Conservation (phyloP, 495 filamentous ascomycete genomes). For the Aspergillus sclerotiicarbonarius region DNA sequence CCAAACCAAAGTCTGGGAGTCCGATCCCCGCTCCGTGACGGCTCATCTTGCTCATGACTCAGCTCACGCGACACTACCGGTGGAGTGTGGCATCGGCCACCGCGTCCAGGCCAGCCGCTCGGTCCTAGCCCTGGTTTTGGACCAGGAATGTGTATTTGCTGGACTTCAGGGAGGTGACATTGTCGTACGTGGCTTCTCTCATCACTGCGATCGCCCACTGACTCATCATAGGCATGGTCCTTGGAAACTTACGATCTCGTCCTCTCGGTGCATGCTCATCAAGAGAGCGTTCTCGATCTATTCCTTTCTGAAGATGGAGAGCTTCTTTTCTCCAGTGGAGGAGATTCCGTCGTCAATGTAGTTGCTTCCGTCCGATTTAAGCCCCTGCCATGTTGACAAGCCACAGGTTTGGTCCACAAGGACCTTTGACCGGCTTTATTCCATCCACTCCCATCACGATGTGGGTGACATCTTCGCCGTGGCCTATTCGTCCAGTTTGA, state of each 20-base stretch:
- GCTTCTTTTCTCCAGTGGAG: conserved; percentile 87
- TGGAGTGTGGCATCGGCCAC: conserved; percentile 45
- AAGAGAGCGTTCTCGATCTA: conserved; percentile 83
- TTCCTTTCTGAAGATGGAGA: conserved; percentile 70
- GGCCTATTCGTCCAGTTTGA: conserved; percentile 71
- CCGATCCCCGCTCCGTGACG: conserved; percentile 30
- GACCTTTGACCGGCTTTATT: conserved; percentile 69
- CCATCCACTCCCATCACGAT: conserved; percentile 90
- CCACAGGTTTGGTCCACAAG: conserved; percentile 62
- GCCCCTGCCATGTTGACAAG: conserved; percentile 6
- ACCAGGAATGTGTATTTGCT: conserved; percentile 58
- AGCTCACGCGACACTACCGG: neutral
- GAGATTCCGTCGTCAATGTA: conserved; percentile 90
- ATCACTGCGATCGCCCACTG: neutral
- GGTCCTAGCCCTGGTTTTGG: conserved; percentile 46
- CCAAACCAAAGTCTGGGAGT: conserved; percentile 39
- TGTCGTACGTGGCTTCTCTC: conserved; percentile 48
- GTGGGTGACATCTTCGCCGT: conserved; percentile 95
- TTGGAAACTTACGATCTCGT: conserved; percentile 80
- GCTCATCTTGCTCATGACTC: conserved; percentile 15
- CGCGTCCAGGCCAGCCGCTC: conserved; percentile 47
- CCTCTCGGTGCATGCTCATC: conserved; percentile 76
- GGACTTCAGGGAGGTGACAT: conserved; percentile 93
- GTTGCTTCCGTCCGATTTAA: conserved; percentile 26
- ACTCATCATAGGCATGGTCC: conserved; percentile 64